Conservation (phyloP, 306 rosid species). For the Pachyrhizus erosus region DNA sequence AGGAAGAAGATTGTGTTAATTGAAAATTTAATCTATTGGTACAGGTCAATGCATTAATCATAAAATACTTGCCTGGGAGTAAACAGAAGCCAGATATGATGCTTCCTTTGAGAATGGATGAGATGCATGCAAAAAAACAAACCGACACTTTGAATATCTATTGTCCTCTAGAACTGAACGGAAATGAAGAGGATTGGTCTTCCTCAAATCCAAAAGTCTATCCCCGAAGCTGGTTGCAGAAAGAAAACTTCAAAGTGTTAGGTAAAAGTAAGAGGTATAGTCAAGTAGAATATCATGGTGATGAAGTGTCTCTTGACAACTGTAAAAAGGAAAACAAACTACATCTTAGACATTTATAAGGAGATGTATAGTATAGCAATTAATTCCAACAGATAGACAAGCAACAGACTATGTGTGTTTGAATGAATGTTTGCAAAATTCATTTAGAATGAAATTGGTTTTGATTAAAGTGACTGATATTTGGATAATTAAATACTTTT, state of each 20-base stretch:
- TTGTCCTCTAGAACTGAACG: constrained; percentile 83
- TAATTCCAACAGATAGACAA: neutral
- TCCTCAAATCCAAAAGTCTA: constrained; percentile 81
- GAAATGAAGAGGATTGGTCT: constrained; percentile 89
- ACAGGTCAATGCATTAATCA: constrained; percentile 20
- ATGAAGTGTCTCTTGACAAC: neutral
- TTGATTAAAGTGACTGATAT: no score
- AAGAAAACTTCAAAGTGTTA: constrained; percentile 26
- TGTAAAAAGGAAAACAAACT: neutral
- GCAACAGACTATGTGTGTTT: neutral
- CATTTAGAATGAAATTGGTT: neutral
- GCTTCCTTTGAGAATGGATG: constrained; percentile 96
- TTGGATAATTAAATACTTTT: neutral
- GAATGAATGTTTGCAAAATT: neutral
- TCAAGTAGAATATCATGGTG: neutral
- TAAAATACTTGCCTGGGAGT: constrained; percentile 66
- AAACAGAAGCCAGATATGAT: constrained; percentile 84
- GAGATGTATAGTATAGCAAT: neutral
- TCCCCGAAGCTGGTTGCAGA: constrained; percentile 79
- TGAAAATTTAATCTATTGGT: constrained; percentile 14
- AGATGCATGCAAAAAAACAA: constrained; percentile 87
- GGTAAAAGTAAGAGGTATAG: neutral
- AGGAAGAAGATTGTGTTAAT: constrained; percentile 29
- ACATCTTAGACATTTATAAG: neutral
- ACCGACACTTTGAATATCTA: constrained; percentile 71